phyloP scores from a whole-genome alignment of 805 yeast genomes.

The Wickerhamomyces tratensis region DNA sequence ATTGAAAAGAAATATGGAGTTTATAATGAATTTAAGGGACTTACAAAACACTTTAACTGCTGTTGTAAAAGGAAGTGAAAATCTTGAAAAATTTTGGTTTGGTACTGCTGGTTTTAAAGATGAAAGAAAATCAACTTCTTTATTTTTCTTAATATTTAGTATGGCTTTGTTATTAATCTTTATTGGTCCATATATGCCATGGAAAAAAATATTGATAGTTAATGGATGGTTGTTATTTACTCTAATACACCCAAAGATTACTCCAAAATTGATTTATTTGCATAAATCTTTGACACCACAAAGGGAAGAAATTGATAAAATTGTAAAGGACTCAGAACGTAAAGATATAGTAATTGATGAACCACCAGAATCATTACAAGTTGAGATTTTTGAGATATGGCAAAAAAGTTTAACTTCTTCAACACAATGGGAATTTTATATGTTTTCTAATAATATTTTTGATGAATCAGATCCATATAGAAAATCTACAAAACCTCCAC shows the following conservation, averaged over 20 bases:
- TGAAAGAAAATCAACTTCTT: slow-evolving; percentile 53
- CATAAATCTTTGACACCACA: slow-evolving; percentile 14
- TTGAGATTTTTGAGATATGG: slow-evolving; percentile 74
- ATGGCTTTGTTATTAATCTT: slow-evolving; percentile 31
- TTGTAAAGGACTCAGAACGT: slow-evolving; percentile 27
- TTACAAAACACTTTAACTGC: slow-evolving; percentile 57
- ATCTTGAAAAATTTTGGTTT: slow-evolving; percentile 42
- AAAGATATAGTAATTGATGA: slow-evolving; percentile 62
- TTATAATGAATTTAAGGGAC: slow-evolving; percentile 57
- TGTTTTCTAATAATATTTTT: slow-evolving; percentile 48
- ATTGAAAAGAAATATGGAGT: slow-evolving; percentile 27
- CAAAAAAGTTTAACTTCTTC: slow-evolving; percentile 46
- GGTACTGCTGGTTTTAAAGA: slow-evolving; percentile 65
- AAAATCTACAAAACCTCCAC: slow-evolving; percentile 46
- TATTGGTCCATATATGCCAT: slow-evolving; percentile 47
- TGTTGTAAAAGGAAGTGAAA: slow-evolving; percentile 38
- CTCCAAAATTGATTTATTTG: slow-evolving; percentile 18
- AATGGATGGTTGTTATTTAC: slow-evolving; percentile 47
- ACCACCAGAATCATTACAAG: slow-evolving; percentile 46
- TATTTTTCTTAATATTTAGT: slow-evolving; percentile 34
- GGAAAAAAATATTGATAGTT: slow-evolving; percentile 48
- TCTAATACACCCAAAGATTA: slow-evolving; percentile 50
- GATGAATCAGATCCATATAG: slow-evolving; percentile 37
- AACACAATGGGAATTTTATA: slow-evolving; percentile 50
- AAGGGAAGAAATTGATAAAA: slow-evolving; percentile 20